A percentile compares a stretch with the other conserved stretches of the same genome.
These are phyloP conservation scores for Geosmithia flava DNA, from an alignment of 2,329 filamentous ascomycete species.

Conservation along the genomic window DNA sequence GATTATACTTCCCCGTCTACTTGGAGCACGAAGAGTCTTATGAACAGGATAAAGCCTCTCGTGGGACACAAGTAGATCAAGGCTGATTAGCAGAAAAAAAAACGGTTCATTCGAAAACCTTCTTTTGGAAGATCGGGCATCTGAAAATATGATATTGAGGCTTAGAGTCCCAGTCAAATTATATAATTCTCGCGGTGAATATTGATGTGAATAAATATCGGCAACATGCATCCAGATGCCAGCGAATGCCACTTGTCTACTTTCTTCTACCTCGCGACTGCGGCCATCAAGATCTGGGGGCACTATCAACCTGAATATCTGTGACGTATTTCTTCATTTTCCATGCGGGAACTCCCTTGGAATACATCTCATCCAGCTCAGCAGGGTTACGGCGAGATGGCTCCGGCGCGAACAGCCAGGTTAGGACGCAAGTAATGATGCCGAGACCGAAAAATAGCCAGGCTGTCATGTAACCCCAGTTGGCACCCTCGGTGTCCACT, in stretches of 20 bases:
- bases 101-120: too few species aligned
- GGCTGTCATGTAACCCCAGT: slow-evolving; percentile 6
- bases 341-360: slow-evolving; percentile 6
- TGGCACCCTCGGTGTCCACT: slow-evolving; percentile 5
- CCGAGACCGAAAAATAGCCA: slow-evolving; percentile 5
- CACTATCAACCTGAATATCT: slow-evolving; percentile 6
- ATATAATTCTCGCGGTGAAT: too few species aligned
- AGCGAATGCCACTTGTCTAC: too few species aligned
- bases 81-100: too few species aligned
- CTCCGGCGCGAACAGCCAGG: slow-evolving; percentile 6
- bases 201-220: too few species aligned
- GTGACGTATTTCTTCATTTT: slow-evolving; percentile 6
- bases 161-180: too few species aligned
- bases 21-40: slow-evolving; percentile 10
- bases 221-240: too few species aligned
- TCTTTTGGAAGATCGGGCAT: too few species aligned
- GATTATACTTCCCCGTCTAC: slow-evolving; percentile 33
- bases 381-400: slow-evolving; percentile 6
- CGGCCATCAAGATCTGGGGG: too few species aligned
- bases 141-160: too few species aligned
- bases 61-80: too few species aligned
- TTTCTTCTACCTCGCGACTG: too few species aligned
- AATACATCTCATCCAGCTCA: slow-evolving; percentile 9
- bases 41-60: slow-evolving; percentile 13
- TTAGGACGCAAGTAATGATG: slow-evolving; percentile 2